Evolutionary conservation across 768 basidiomycete species (phyloP), one percentile per base, ranked within the genome.

Genomic region (Russula sp.): DNA sequence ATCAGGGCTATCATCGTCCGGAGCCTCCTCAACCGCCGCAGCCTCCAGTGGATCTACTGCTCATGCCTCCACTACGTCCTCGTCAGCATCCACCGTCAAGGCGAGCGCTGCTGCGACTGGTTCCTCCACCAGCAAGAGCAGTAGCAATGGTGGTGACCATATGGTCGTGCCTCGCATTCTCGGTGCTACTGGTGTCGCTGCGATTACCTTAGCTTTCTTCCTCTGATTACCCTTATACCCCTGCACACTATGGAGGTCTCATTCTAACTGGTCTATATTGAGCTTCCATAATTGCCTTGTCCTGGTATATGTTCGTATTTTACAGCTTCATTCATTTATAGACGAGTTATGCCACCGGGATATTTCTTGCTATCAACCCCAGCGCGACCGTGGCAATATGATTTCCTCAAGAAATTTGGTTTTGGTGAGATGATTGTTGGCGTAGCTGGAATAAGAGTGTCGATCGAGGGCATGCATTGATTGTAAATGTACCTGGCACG

Each of bases 1-100:
- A 32, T 78, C 83, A 66, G 76, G 82, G 1, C 80, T 81, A 4
- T 0, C 59, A 7, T 7, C 22, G 3, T 14, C 18, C 5, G 36
- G 22, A 16, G 50, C 48, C 1, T 5, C 56, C 10, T 20, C 63
- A 18, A 41, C 61, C 7, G 46, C 72, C 18, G 16, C 74, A 0
- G 39, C 71, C 3, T 5, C 73, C 16, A 18, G 73, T 13, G 52
- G 72, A 8, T 22, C 63, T 16, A 25, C 59, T 8, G 3, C 43
- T 13, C 16, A n/a, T n/a, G n/a, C n/a, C n/a, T n/a, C 49, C n/a
- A 8, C 43, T 35, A n/a, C 63, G 14, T 29, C 52, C 46, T 32
- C 57, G n/a, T 16, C 53, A n/a, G 11, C 64, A 10, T 56, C 69
- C 2, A 43, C 69, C 32, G 50, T 39, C 64, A 51, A 60, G 2